Conservation (phyloP, 2,329 filamentous ascomycete species). For the Colletotrichum caudatum region DNA sequence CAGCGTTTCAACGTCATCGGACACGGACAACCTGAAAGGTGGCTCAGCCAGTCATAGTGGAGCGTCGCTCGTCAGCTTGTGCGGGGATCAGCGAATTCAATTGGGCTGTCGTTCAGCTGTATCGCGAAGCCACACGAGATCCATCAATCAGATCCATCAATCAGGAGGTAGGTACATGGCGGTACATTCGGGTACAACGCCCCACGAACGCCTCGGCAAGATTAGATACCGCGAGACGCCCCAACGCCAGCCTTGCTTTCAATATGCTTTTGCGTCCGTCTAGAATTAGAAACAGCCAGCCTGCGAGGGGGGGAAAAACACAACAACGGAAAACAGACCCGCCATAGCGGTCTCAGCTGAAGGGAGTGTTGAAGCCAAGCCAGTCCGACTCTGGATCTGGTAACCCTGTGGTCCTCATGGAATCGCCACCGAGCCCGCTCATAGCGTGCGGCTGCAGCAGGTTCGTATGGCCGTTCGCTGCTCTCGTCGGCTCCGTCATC, state of each 20-base stretch:
- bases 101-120: constrained; percentile 32
- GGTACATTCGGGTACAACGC: constrained; percentile 20
- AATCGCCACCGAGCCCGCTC: constrained; percentile 43
- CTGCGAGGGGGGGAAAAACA: not conserved
- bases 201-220: constrained; percentile 34
- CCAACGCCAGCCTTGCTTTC: constrained; percentile 23
- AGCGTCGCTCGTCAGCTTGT: constrained; percentile 26
- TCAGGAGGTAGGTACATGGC: constrained; percentile 18
- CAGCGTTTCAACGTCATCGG: constrained; percentile 36
- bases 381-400: constrained; percentile 51
- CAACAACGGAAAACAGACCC: not conserved
- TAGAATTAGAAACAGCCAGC: not conserved
- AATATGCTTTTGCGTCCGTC: constrained; percentile 4
- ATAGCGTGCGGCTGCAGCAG: constrained; percentile 44
- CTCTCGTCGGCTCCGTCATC: constrained; percentile 43
- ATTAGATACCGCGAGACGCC: not conserved
- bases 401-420: constrained; percentile 44
- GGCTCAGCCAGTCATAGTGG: constrained; percentile 38
- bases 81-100: constrained; percentile 38
- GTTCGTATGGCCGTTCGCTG: constrained; percentile 44
- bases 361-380: constrained; percentile 44
- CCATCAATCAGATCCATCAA: constrained; percentile 37
- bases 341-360: constrained; percentile 25
- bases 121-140: constrained; percentile 38
- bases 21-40: constrained; percentile 20